Conservation (phyloP, 805 yeast species). For the Metschnikowia gelsemii region DNA sequence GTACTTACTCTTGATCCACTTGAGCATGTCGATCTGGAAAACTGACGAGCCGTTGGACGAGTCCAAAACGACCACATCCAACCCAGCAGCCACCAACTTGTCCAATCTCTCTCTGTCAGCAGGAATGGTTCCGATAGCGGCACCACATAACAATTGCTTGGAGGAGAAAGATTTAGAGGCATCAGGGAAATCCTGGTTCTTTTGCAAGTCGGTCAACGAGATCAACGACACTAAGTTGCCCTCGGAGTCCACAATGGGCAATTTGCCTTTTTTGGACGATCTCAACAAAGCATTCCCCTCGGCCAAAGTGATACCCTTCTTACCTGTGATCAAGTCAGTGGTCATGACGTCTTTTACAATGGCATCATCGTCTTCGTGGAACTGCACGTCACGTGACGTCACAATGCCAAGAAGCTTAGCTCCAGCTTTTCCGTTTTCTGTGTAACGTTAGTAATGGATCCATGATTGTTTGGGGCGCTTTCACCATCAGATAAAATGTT, state of each 20-base stretch:
- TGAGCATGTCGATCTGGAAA: conserved; percentile 91
- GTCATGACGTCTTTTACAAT: conserved; percentile 84
- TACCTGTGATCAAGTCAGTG: conserved; percentile 78
- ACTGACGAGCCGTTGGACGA: conserved; percentile 97
- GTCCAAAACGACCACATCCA: conserved; percentile 93
- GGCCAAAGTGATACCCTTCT: conserved; percentile 73
- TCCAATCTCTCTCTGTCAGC: conserved; percentile 83
- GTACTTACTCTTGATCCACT: conserved; percentile 79
- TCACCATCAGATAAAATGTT: conserved; percentile 34
- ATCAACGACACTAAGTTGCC: conserved; percentile 83
- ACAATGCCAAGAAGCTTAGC: conserved; percentile 93
- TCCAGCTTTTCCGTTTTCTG: conserved; percentile 82
- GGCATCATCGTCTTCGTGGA: conserved; percentile 70
- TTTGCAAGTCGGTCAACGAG: conserved; percentile 95
- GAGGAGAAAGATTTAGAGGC: conserved; percentile 93
- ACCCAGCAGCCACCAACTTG: conserved; percentile 89
- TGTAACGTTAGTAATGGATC: conserved; percentile 15
- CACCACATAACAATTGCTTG: conserved; percentile 97
- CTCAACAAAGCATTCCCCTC: conserved; percentile 91
- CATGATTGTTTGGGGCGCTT: not conserved
- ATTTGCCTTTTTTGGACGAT: conserved; percentile 93
- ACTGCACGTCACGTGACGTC: conserved; percentile 96
- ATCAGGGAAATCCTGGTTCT: conserved; percentile 87
- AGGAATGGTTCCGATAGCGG: conserved; percentile 93
- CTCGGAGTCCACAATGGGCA: conserved; percentile 81